Evolutionary conservation across 208 protist genomes (phyloP).

Genomic region (Naegleria fowleri): DNA sequence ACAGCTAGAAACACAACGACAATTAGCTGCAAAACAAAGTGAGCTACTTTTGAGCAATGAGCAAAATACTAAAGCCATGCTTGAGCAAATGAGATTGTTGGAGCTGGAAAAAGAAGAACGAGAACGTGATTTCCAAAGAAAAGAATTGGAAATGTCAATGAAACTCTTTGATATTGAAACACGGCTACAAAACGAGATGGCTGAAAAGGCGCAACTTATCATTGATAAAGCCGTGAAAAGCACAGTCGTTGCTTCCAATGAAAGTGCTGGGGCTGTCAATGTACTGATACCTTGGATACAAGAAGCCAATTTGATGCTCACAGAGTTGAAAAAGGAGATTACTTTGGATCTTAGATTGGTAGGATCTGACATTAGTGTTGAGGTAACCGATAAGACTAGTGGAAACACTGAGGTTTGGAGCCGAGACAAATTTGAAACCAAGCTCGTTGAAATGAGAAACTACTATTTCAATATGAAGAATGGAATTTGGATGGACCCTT

Average conservation of each 20-base stretch:
- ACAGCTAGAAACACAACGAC: not conserved
- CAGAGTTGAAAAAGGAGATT: not conserved
- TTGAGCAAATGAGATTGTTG: not conserved
- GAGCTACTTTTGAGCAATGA: not conserved
- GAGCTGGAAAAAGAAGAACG: not conserved
- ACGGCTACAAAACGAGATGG: not conserved
- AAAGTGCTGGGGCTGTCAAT: not conserved
- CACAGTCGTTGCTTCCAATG: not conserved
- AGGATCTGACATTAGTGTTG: not conserved
- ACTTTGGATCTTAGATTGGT: not conserved
- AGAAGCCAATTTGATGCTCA: not conserved
- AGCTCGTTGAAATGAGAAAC: not conserved
- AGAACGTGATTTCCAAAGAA: not conserved
- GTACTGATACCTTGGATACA: not conserved
- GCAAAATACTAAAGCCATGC: not conserved
- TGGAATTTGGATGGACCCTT: not conserved
- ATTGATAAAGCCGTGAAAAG: not conserved
- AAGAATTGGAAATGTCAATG: not conserved
- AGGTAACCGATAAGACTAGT: not conserved
- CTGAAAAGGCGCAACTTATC: not conserved
- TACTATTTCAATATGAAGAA: not conserved
- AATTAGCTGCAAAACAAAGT: not conserved
- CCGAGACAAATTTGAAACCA: not conserved
- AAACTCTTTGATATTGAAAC: not conserved
- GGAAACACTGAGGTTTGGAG: not conserved